Percentiles rank a stretch among this genome's conserved stretches.
Conservation (phyloP, 495 filamentous ascomycete genomes). For the Aspergillus olivimuriae region DNA sequence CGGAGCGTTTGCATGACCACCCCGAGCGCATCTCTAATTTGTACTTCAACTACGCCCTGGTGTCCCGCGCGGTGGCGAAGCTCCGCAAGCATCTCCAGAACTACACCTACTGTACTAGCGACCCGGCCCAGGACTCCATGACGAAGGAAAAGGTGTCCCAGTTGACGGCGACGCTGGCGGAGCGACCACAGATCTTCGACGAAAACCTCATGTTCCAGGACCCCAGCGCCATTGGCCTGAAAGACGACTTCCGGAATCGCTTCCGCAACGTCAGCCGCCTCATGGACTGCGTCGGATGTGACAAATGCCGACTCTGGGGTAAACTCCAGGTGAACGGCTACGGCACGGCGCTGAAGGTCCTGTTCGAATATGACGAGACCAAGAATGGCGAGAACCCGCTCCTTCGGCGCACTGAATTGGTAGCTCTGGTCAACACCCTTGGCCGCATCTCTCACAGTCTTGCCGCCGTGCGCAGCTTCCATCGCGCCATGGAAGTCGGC, state of each 20-base stretch:
- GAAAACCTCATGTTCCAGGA: conserved; percentile 86
- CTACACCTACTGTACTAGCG: conserved; percentile 91
- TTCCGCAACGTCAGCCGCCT: conserved; percentile 93
- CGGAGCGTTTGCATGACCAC: conserved; percentile 69
- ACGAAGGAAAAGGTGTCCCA: conserved; percentile 74
- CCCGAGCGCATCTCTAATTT: conserved; percentile 94
- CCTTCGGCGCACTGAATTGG: conserved; percentile 82
- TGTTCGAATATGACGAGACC: conserved; percentile 90
- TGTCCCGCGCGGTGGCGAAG: conserved; percentile 85
- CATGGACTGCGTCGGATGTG: conserved; percentile 99
- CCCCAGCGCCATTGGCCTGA: conserved; percentile 61
- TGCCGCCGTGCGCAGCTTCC: conserved; percentile 66
- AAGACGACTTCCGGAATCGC: conserved; percentile 95
- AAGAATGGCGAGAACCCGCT: conserved; percentile 66
- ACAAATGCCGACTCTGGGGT: conserved; percentile 97
- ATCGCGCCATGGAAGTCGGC: conserved; percentile 46
- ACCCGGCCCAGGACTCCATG: conserved; percentile 64
- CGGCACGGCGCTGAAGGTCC: conserved; percentile 87
- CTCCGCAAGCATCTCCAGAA: conserved; percentile 73
- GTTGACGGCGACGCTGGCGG: conserved; percentile 60
- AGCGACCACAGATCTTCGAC: conserved; percentile 78
- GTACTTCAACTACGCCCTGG: conserved; percentile 96
- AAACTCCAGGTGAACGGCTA: conserved; percentile 96
- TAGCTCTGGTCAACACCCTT: conserved; percentile 90
- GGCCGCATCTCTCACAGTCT: conserved; percentile 77